These are phyloP conservation scores for Teratosphaeria gauchensis DNA, from an alignment of 2,329 filamentous ascomycete species.

Conservation along the genomic window DNA sequence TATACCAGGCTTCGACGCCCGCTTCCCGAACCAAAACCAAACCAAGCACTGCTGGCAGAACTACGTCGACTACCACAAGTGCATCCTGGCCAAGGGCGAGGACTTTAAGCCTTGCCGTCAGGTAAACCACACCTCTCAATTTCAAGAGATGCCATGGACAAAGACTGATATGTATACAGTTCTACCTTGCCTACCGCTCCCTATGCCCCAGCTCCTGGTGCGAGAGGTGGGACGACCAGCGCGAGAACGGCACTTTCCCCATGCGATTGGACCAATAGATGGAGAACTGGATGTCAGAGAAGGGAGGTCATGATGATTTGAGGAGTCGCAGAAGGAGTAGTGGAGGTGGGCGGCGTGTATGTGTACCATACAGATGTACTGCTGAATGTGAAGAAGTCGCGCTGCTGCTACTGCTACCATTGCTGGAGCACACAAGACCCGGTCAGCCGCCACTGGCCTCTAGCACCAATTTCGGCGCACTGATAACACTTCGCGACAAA, in stretches of 20 bases:
- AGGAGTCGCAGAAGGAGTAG: background rate
- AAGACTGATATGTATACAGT: slow-evolving; percentile 45
- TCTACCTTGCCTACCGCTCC: slow-evolving; percentile 92
- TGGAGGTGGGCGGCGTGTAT: background rate
- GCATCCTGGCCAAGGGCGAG: slow-evolving; percentile 95
- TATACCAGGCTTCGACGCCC: slow-evolving; percentile 84
- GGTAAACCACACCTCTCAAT: slow-evolving; percentile 52
- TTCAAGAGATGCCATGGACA: too few relatives aligned
- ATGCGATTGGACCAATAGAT: slow-evolving; percentile 38
- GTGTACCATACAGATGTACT: background rate
- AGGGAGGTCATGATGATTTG: background rate
- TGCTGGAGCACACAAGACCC: too few relatives aligned
- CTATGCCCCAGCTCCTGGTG: slow-evolving; percentile 95
- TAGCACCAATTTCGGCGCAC: too few relatives aligned
- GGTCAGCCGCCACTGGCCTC: too few relatives aligned
- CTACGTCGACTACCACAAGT: slow-evolving; percentile 99
- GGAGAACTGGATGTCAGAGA: background rate
- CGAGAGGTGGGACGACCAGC: slow-evolving; percentile 92
- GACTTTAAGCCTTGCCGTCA: slow-evolving; percentile 95
- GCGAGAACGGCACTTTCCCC: slow-evolving; percentile 54
- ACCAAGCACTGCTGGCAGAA: slow-evolving; percentile 99
- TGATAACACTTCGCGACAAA: too few relatives aligned
- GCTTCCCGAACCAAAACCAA: slow-evolving; percentile 97
- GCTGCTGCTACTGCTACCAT: background rate
- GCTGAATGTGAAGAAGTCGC: background rate